A percentile compares a stretch with the other conserved stretches of the same genome.
Conservation (phyloP, 1,139 yeast species). For the Debaryomyces udenii region DNA sequence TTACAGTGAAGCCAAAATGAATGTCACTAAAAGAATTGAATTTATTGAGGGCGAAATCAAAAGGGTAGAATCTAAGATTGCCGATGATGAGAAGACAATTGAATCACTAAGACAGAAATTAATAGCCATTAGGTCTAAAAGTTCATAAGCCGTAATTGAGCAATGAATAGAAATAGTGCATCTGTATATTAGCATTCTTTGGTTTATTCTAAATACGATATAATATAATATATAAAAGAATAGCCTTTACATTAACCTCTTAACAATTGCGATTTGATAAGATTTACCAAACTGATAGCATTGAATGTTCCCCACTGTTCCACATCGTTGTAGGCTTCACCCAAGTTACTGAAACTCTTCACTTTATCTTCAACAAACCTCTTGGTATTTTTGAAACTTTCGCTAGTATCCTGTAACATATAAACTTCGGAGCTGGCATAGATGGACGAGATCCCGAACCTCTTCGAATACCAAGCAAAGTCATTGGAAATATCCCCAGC, state of each 20-base stretch:
- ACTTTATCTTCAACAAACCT: conserved; percentile 68
- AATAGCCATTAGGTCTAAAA: conserved; percentile 42
- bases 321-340: conserved; percentile 59
- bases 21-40: conserved; percentile 86
- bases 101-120: conserved; percentile 54
- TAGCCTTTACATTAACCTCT: conserved; percentile 49
- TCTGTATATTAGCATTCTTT: conserved; percentile 8
- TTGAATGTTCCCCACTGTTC: conserved; percentile 81
- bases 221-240: too few species aligned
- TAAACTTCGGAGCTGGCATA: conserved; percentile 76
- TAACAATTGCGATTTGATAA: conserved; percentile 68
- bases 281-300: conserved; percentile 64
- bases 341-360: conserved; percentile 54
- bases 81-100: conserved; percentile 51
- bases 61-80: conserved; percentile 63
- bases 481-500: conserved; percentile 85
- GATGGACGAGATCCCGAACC: conserved; percentile 68
- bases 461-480: conserved; percentile 90
- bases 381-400: conserved; percentile 56
- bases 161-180: conserved; percentile 1
- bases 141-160: conserved; percentile 1
- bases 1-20: conserved; percentile 72
- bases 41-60: conserved; percentile 78
- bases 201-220: too few species aligned
- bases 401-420: conserved; percentile 78